phyloP scores from a whole-genome alignment of 352 stramenopile genomes.

The Pythium monospermum region DNA sequence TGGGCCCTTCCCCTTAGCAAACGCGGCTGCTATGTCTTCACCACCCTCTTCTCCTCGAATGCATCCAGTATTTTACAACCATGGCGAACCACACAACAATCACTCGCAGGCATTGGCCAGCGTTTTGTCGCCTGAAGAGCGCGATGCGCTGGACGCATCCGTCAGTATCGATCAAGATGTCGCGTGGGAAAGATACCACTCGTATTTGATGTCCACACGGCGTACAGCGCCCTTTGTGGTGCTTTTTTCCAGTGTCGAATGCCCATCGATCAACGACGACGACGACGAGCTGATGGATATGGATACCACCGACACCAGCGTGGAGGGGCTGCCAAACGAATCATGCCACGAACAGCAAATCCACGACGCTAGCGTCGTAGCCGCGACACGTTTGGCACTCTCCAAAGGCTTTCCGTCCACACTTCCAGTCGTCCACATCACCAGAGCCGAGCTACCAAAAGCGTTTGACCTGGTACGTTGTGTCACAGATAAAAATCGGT shows the following conservation, averaged over 20 bases:
- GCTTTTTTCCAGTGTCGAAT: slow-evolving; percentile 9
- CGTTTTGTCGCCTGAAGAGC: not conserved
- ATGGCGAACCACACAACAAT: not conserved
- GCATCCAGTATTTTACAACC: not conserved
- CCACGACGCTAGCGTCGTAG: not conserved
- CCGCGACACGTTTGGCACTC: not conserved
- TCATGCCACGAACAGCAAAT: not conserved
- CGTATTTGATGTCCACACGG: slow-evolving; percentile 9
- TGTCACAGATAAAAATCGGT: too few relatives aligned
- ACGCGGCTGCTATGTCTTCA: not conserved
- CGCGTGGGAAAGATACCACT: slow-evolving; percentile 15
- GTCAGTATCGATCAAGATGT: slow-evolving; percentile 1
- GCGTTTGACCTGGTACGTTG: not conserved
- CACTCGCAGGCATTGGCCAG: not conserved
- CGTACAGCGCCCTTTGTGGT: slow-evolving; percentile 13
- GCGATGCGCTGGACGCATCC: not conserved
- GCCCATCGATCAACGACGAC: not conserved
- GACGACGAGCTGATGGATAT: not conserved
- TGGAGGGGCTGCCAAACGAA: too few relatives aligned
- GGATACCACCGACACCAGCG: not conserved
- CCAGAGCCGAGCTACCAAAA: not conserved
- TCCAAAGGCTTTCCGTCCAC: not conserved
- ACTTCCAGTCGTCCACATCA: not conserved
- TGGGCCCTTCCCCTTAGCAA: not conserved
- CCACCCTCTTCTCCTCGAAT: not conserved